phyloP scores from a whole-genome alignment of 2,329 filamentous ascomycete genomes.

The Beauveria sp. region DNA sequence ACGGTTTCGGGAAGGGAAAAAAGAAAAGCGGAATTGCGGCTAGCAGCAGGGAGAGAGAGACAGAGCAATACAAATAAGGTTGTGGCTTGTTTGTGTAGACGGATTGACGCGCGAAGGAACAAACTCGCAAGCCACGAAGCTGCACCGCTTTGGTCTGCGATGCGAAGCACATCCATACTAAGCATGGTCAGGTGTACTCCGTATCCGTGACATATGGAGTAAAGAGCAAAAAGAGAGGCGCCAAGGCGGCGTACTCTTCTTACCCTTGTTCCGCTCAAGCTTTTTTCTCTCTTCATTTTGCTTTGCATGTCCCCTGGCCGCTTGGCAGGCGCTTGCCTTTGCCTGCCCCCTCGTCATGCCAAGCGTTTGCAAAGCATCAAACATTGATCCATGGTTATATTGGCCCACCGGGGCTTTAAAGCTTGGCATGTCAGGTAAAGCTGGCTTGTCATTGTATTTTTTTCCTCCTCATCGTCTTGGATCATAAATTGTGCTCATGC shows the following conservation, averaged over 20 bases:
- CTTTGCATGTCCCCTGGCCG: background rate
- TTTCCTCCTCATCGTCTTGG: no score
- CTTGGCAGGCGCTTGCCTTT: background rate
- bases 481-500: no score
- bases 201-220: background rate
- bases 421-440: slow-evolving; percentile 2
- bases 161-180: background rate
- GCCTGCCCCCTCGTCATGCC: background rate
- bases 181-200: background rate
- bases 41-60: no score
- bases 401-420: slow-evolving; percentile 1
- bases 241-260: background rate
- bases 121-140: background rate
- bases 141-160: background rate
- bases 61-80: no score
- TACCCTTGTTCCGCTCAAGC: background rate
- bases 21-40: no score
- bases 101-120: background rate
- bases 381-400: background rate
- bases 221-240: background rate
- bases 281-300: background rate
- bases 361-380: background rate
- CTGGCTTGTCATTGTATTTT: no score
- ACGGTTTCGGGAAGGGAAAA: no score
- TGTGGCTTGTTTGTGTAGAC: no score